Percentiles rank a stretch among this genome's conserved stretches.
Evolutionary conservation across 2,329 filamentous ascomycete species (phyloP).

Genomic region (Endothia cerciana): DNA sequence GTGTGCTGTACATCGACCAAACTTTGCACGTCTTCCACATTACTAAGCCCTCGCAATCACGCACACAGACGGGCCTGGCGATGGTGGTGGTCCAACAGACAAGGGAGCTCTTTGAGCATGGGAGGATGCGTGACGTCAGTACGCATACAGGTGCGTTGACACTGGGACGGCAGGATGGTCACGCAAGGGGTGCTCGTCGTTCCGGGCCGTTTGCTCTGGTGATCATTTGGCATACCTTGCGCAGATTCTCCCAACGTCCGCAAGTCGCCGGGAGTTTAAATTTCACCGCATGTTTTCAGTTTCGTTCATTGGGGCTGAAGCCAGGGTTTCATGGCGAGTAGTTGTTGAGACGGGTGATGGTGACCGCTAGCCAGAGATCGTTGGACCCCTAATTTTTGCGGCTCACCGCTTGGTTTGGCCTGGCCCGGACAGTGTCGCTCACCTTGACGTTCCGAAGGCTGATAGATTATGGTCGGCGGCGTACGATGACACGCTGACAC

Average conservation of each 20-base stretch:
- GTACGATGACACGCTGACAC: conserved; percentile 14
- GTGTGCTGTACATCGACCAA: conserved; percentile 4
- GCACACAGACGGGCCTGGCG: conserved; percentile 1
- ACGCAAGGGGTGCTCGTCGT: not conserved
- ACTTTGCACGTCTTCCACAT: not conserved
- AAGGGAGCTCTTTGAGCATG: too few relatives aligned
- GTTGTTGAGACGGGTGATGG: conserved; percentile 24
- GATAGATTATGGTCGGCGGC: not conserved
- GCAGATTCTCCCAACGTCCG: not conserved
- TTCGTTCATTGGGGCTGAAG: not conserved
- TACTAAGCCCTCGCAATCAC: conserved; percentile 3
- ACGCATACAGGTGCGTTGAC: conserved; percentile 11
- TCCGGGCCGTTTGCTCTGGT: conserved; percentile 2
- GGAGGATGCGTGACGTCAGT: conserved; percentile 26
- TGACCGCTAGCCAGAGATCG: conserved; percentile 1
- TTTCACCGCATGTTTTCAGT: not conserved
- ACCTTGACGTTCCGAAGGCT: not conserved
- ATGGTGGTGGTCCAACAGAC: too few relatives aligned
- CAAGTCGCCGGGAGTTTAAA: conserved; percentile 3
- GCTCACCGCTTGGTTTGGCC: conserved; percentile 23
- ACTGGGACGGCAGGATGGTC: not conserved
- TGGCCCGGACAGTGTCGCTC: not conserved
- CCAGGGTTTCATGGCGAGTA: conserved; percentile 20
- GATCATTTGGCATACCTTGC: conserved; percentile 1
- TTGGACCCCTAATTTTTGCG: conserved; percentile 8